Evolutionary conservation across 2,329 filamentous ascomycete genomes (phyloP), one percentile per base, ranked within the genome.

Genomic region (Fragosphaeria purpurea): DNA sequence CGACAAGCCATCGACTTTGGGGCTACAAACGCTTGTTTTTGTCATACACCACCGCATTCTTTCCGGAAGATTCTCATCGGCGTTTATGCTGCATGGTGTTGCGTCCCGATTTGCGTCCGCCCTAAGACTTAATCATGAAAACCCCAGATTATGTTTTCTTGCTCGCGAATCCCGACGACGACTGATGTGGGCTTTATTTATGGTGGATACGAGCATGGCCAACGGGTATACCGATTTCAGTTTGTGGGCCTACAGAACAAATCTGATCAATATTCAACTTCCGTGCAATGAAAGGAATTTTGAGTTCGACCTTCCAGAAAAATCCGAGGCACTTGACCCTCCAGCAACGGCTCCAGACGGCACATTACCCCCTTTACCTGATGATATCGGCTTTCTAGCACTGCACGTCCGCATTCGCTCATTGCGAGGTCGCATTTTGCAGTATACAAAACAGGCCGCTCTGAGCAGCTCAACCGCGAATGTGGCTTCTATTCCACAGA

Each of bases 221-320:
- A 70, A 68, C 13, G 71, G 72, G 10, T 66, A 71, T 53, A 59
- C 65, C 9, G 72, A 75, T 50, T 71, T 73, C 41, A 71, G 70
- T 7, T 58, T 74, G 9, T 73, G 72, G 62, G 64, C 68, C 3
- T 60, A 62, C 52, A 12, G 45, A 11, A 44, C 46, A 6, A 49
- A 54, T 32, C 61, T 62, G 8, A 67, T 75, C 54, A 67, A 68
- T 50, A 65, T 75, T 44, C 69, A 73, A 52, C 65, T 74, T 9
- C 72, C 72, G 0, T 75, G 71, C 57, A 73, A 74, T 56, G 72
- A 75, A 60, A 67, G 69, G 3, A 73, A 73, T 53, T 74, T 74
- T 50, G 77, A 81, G 59, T 79, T 78, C 55, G 76, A 79, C 59
- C 68, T 79, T 1, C 73, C 76, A 5, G 76, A 80, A 57, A 65